These are phyloP conservation scores for Trametes cinnabarina DNA, from an alignment of 768 basidiomycete species.

Conservation along the genomic window DNA sequence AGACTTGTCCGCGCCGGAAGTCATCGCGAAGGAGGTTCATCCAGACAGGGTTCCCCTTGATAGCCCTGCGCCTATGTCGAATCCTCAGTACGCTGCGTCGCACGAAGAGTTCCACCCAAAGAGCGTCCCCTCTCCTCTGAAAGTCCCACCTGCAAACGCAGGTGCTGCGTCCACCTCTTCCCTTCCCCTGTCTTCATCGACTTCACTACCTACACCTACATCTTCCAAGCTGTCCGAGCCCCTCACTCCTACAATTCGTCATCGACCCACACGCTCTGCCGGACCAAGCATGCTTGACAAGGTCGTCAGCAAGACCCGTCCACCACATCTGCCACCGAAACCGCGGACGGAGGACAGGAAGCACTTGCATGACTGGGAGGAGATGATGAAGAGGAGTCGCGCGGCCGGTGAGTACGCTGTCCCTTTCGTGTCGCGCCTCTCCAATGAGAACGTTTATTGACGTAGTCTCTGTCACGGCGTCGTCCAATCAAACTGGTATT, in stretches of 20 bases:
- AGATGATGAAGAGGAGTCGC: slow-evolving; percentile 84
- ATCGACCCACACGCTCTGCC: slow-evolving; percentile 50
- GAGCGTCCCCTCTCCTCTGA: slow-evolving; percentile 9
- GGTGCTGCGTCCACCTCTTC: slow-evolving; percentile 22
- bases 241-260: slow-evolving; percentile 24
- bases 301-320: slow-evolving; percentile 82
- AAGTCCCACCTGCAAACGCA: background rate
- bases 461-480: slow-evolving; percentile 19
- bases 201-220: slow-evolving; percentile 30
- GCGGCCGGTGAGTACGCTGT: slow-evolving; percentile 52
- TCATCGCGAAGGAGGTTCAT: slow-evolving; percentile 9
- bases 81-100: slow-evolving; percentile 10
- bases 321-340: slow-evolving; percentile 83
- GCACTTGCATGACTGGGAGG: slow-evolving; percentile 82
- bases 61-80: background rate
- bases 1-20: slow-evolving; percentile 13
- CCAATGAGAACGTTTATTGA: slow-evolving; percentile 20
- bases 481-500: background rate
- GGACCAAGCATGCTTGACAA: slow-evolving; percentile 76
- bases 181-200: slow-evolving; percentile 32
- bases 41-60: background rate
- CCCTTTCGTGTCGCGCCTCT: slow-evolving; percentile 3
- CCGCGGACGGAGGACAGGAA: slow-evolving; percentile 70
- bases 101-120: slow-evolving; percentile 12
- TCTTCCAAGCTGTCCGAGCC: slow-evolving; percentile 18